Base-by-base conservation (phyloP, 2,329 filamentous ascomycete genomes). In the Myrmaecium sp. region DNA sequence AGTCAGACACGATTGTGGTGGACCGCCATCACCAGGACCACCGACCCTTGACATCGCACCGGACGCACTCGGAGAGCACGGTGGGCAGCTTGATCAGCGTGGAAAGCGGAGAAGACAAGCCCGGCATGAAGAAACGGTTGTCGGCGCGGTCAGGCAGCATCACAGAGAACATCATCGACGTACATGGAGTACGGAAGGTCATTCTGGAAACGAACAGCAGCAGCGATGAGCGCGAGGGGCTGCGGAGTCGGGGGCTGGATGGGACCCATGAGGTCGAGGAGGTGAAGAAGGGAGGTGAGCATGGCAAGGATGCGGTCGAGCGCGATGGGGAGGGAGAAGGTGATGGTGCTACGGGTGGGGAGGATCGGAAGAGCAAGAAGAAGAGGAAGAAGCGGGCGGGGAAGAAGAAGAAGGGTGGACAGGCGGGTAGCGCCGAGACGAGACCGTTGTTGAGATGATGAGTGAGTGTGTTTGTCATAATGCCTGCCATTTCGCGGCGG, bases 151-250 rank as follows among this genome's bases (percentile, higher is more conserved):
- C 73, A 37, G 78, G 79, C 15, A 80, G 74, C 44, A 81, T 84
- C 39, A 82, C 77, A 0, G 77, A 84, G 49, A 79, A 77, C 33
- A 58, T 79, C n/a, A 57, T 83, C 30, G 74, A 84, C 41, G 60
- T 74, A 2, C 70, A 74, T 29, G 79, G 79, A 3, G 64, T 83
- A 27, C 69, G 70, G 35, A 86, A 86, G 52, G 68, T 82, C 23
- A 68, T 86, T 1, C 58, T 86, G 14, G 74, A 81, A 42, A 72
- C 72, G 3, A 75, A 63, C 14, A 71, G 64, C 37, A 65, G 62
- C 11, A 62, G 55, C 36, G 61, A 62, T 22, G 57, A 55, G 18
- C 18, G 18, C 7, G 7, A 20, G 18, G 7, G 18, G 18, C 7
- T 7, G 18, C 18, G 18, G 18, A 7, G n/a, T 7, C 18, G 18